phyloP scores from a whole-genome alignment of 2,329 filamentous ascomycete species.

The Fusarium sp. region DNA sequence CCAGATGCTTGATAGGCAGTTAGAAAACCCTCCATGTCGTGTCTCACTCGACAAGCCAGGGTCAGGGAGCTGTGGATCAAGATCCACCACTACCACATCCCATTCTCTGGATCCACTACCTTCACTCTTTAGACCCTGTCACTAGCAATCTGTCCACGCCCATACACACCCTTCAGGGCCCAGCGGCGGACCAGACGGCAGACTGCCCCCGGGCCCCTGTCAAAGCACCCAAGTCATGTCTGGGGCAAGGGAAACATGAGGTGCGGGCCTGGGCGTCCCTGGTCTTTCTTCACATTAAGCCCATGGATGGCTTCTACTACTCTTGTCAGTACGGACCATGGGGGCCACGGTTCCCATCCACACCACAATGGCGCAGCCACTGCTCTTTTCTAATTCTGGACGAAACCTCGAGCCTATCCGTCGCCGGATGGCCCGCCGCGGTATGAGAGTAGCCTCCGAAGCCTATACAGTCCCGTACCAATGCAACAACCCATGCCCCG shows the following conservation, averaged over 20 bases:
- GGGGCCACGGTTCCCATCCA: slow-evolving; percentile 40
- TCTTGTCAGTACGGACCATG: slow-evolving; percentile 34
- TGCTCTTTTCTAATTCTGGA: slow-evolving; percentile 52
- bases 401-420: slow-evolving; percentile 37
- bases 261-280: slow-evolving; percentile 38
- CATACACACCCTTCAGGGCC: slow-evolving; percentile 24
- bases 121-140: slow-evolving; percentile 28
- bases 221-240: slow-evolving; percentile 40
- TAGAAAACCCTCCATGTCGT: slow-evolving; percentile 53
- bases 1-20: slow-evolving; percentile 45
- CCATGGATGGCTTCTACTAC: slow-evolving; percentile 30
- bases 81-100: slow-evolving; percentile 44
- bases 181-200: slow-evolving; percentile 46
- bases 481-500: slow-evolving; percentile 44
- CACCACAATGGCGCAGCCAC: slow-evolving; percentile 51
- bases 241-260: slow-evolving; percentile 48
- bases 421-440: slow-evolving; percentile 47
- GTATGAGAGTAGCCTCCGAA: slow-evolving; percentile 43
- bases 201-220: slow-evolving; percentile 44
- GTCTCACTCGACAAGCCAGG: slow-evolving; percentile 62
- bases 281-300: slow-evolving; percentile 27
- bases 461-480: slow-evolving; percentile 36
- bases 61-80: slow-evolving; percentile 47
- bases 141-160: slow-evolving; percentile 28
- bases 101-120: slow-evolving; percentile 40